Percentiles rank a stretch among this genome's conserved stretches.
phyloP scores from a whole-genome alignment of 2,329 filamentous ascomycete species.

The Leptosphaerulina australis region DNA sequence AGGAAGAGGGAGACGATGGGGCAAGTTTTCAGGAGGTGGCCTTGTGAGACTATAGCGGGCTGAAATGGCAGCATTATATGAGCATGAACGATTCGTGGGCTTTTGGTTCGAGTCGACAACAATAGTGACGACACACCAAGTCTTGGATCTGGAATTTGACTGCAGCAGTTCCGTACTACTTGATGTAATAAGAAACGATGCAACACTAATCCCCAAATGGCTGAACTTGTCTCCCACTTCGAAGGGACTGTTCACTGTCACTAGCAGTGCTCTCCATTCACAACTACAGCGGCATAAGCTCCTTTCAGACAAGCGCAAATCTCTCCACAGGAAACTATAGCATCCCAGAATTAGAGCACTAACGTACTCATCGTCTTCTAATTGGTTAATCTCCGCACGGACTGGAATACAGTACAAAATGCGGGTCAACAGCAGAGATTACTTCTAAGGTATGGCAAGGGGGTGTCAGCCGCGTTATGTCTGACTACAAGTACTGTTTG shows the following conservation, averaged over 20 bases:
- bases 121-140: background rate
- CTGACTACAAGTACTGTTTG: background rate
- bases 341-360: background rate
- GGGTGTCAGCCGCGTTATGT: background rate
- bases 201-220: background rate
- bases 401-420: constrained; percentile 1
- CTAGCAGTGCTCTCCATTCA: background rate
- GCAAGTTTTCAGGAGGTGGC: constrained; percentile 45
- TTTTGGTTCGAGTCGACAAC: background rate
- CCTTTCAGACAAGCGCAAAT: background rate
- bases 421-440: background rate
- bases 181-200: too few species aligned
- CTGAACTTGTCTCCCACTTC: background rate
- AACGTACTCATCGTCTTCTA: constrained; percentile 1
- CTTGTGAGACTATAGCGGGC: constrained; percentile 3
- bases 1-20: constrained; percentile 37
- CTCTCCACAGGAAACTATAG: too few species aligned
- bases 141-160: background rate
- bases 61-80: background rate
- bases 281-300: background rate
- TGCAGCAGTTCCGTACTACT: too few species aligned
- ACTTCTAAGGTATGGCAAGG: background rate
- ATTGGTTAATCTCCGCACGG: background rate
- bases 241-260: background rate
- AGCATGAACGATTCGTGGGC: background rate